Percentiles rank a stretch among this genome's conserved stretches.
phyloP scores from a whole-genome alignment of 345 rosid species.

The Cardamine occulta region DNA sequence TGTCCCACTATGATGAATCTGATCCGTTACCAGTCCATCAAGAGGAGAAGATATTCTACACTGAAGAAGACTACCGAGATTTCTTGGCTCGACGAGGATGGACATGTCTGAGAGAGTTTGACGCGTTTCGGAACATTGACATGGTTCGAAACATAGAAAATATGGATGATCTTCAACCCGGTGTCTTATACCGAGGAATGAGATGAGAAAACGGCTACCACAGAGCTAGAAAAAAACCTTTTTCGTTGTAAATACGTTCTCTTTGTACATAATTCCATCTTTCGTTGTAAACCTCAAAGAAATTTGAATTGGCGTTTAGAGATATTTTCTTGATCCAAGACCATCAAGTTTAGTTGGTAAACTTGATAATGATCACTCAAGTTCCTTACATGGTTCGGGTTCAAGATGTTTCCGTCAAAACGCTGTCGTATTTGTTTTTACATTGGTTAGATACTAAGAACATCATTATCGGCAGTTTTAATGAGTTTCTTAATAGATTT shows the following conservation, averaged over 20 bases:
- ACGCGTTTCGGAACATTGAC: slow-evolving; percentile 72
- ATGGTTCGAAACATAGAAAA: slow-evolving; percentile 75
- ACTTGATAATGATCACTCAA: too few relatives aligned
- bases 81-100: slow-evolving; percentile 74
- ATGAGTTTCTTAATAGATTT: too few relatives aligned
- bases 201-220: slow-evolving; percentile 41
- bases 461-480: too few relatives aligned
- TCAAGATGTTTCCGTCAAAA: too few relatives aligned
- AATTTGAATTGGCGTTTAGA: not conserved
- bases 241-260: not conserved
- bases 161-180: slow-evolving; percentile 88
- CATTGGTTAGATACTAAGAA: too few relatives aligned
- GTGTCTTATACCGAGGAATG: slow-evolving; percentile 76
- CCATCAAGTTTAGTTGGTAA: too few relatives aligned
- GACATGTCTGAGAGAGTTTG: slow-evolving; percentile 72
- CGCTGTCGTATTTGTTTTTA: too few relatives aligned
- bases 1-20: slow-evolving; percentile 79
- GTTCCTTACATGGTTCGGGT: too few relatives aligned
- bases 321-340: not conserved
- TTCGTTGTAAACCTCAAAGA: not conserved
- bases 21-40: slow-evolving; percentile 76
- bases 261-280: slow-evolving; percentile 8
- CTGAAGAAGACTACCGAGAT: slow-evolving; percentile 82
- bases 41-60: slow-evolving; percentile 80
- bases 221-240: not conserved